Evolutionary conservation across 768 basidiomycete genomes (phyloP), one percentile per base, ranked within the genome.

Genomic region (Lentinula sp.): DNA sequence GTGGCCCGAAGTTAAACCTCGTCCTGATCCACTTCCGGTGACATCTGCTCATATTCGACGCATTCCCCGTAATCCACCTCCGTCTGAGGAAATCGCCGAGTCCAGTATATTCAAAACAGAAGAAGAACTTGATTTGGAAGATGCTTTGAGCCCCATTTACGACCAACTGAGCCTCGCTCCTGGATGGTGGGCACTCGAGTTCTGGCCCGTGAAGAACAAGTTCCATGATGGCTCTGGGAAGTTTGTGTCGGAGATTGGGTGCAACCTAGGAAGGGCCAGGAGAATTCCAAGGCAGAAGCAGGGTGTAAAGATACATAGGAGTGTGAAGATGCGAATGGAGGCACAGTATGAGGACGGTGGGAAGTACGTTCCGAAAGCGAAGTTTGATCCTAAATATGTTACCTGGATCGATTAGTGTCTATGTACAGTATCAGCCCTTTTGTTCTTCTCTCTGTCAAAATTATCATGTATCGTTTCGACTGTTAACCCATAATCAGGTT

Each of bases 141-240:
- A 90, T 61, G 82, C 83, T n/a, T 63, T 80, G 23, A 75, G 74
- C 56, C 74, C 72, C 0, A 68, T 78, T 5, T 82, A 84, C 60
- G 88, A 91, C 70, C 79, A 87, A 73, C 76, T 91, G 40, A 64
- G 69, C 18, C 66, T 75, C 4, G 64, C 72, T 31, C 74, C 65
- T 46, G 56, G 52, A 0, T 91, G 89, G 89, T 91, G 89, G 89
- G 63, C 84, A 18, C 71, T 91, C 28, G 89, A 91, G 69, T 58
- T 76, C 40, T 54, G 80, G 3, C 80, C 80, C 1, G 71, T 75
- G 63, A 73, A 73, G 61, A 70, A 76, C 21, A 69, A 73, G 16
- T 78, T 70, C 65, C 78, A 80, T 61, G 71, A 71, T 18, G 72
- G 75, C 10, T 15, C 11, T 0, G 55, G 39, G 13, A 40, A 23